Evolutionary conservation across 192 early-diverging fungal genomes (phyloP), one percentile per base, ranked within the genome.

Genomic region (Lobosporangium transversale): DNA sequence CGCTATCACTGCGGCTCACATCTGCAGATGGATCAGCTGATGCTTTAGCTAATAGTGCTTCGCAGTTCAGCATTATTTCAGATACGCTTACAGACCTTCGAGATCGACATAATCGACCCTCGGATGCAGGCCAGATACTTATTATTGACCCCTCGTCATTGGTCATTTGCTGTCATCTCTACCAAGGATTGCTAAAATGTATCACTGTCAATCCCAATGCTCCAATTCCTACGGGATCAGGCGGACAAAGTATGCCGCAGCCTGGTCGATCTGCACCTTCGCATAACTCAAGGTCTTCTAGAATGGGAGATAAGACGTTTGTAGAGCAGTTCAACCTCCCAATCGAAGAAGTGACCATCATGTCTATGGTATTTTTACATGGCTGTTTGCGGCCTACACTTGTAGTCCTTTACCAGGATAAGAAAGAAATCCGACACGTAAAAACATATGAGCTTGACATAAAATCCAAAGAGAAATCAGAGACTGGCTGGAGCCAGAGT

Each of bases 141-240:
- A n/a, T n/a, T n/a, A n/a, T n/a, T n/a, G n/a, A n/a, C n/a, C n/a
- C 86, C 18, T 58, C 70, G 11, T 68, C 59, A 11, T 79, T 84
- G 14, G 44, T 90, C 15, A 63, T 90, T 53, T 89, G 82, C 8
- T 63, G 90, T 24, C 84, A 89, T 48, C 52, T 86, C 29, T 94
- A 92, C 78, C 86, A 91, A 53, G 92, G 93, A 1, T 63, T 88
- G 3, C 70, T 94, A 30, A 89, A 90, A 36, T 68, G 92, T 9
- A 78, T 94, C 12, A 85, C 87, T 10, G 64, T 94, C 51, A 79
- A 81, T 17, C 48, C 62, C 10, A 21, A 55, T 61, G 45, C 48
- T 11, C 37, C 56, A 27, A 23, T 20, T 12, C 15, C 29, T 12
- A 8, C 37, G n/a, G 35, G 52, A 30, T 44, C 66, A 21, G 45